These are phyloP conservation scores for Wickerhamiella vanderwaltii DNA, from an alignment of 805 yeast species.

Conservation along the genomic window DNA sequence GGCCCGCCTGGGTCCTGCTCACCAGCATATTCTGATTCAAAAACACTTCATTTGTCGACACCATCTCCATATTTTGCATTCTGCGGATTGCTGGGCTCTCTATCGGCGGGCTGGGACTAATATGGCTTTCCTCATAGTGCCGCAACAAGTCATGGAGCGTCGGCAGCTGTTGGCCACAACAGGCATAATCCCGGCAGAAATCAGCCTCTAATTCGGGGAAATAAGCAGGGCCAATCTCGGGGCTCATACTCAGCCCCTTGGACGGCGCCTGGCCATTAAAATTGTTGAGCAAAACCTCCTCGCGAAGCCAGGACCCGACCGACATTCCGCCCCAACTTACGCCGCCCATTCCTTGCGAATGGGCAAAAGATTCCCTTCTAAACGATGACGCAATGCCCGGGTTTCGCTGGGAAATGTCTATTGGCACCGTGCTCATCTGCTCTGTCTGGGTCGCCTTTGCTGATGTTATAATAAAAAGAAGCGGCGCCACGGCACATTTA, in stretches of 20 bases:
- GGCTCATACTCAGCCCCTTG: constrained; percentile 45
- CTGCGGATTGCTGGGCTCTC: constrained; percentile 25
- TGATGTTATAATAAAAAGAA: too few relatives aligned
- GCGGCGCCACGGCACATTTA: too few relatives aligned
- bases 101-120: constrained; percentile 46
- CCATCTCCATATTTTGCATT: constrained; percentile 64
- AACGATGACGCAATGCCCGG: constrained; percentile 31
- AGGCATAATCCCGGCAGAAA: constrained; percentile 90
- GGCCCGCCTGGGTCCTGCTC: too few relatives aligned
- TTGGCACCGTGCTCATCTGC: constrained; percentile 29
- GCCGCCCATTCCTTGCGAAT: constrained; percentile 96
- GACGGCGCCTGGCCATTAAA: constrained; percentile 18
- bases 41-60: constrained; percentile 86
- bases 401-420: constrained; percentile 31
- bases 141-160: constrained; percentile 85
- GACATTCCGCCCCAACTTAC: constrained; percentile 94
- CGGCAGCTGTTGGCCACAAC: constrained; percentile 89
- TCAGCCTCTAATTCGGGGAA: constrained; percentile 89
- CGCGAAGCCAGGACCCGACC: constrained; percentile 91
- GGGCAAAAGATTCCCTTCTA: constrained; percentile 85
- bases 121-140: constrained; percentile 95
- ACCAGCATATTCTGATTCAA: too few relatives aligned
- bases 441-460: too few relatives aligned
- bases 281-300: constrained; percentile 40
- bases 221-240: constrained; percentile 56